Conservation (phyloP, 176 grass and related monocot species). For the Musa schizocarpa region DNA sequence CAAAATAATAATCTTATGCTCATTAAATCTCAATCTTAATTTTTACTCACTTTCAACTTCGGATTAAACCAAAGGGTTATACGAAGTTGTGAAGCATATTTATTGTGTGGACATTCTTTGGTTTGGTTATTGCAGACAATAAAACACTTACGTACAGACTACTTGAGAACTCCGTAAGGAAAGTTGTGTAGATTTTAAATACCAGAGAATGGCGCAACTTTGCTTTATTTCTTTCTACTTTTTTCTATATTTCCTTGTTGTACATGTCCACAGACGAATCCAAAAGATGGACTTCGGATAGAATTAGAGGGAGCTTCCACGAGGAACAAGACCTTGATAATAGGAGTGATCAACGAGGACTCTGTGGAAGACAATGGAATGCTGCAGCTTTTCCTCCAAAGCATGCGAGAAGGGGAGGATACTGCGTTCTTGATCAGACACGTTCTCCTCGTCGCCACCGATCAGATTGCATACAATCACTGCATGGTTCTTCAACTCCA, state of each 20-base stretch:
- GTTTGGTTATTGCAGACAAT: too few relatives aligned
- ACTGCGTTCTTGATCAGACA: constrained; percentile 40
- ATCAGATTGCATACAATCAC: constrained; percentile 27
- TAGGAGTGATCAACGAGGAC: not conserved
- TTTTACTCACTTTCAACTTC: too few relatives aligned
- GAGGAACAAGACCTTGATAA: not conserved
- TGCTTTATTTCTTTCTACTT: too few relatives aligned
- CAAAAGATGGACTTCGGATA: not conserved
- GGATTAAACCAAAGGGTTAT: too few relatives aligned
- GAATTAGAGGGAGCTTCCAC: not conserved
- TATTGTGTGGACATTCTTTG: too few relatives aligned
- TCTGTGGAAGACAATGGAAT: constrained; percentile 35
- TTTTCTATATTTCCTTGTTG: not conserved
- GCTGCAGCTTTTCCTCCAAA: constrained; percentile 57
- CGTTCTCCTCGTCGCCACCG: constrained; percentile 47
- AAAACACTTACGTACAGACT: too few relatives aligned
- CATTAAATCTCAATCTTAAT: too few relatives aligned
- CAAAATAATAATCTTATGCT: too few relatives aligned
- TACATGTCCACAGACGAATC: not conserved
- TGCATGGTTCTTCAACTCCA: constrained; percentile 36
- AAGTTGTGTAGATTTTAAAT: too few relatives aligned
- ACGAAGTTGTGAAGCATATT: too few relatives aligned
- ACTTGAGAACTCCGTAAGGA: too few relatives aligned
- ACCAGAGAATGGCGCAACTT: too few relatives aligned
- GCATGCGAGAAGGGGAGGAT: constrained; percentile 44